Conservation (phyloP, 441 rosid species). For the Manihot esculenta region DNA sequence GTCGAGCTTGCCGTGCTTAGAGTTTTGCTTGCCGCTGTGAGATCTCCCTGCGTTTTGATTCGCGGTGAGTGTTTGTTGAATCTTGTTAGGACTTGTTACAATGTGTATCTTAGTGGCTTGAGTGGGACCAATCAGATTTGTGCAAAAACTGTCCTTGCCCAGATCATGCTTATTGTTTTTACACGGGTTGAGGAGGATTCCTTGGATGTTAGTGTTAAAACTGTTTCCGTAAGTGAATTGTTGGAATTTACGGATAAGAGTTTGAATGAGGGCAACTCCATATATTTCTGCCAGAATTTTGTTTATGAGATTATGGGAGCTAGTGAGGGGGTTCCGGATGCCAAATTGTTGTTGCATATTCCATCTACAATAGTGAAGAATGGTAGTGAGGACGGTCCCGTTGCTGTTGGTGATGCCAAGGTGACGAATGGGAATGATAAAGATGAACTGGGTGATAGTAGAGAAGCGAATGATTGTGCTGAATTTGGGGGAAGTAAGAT, state of each 20-base stretch:
- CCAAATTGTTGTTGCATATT: conserved; percentile 26
- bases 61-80: conserved; percentile 80
- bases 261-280: conserved; percentile 86
- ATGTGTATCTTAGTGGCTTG: conserved; percentile 79
- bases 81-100: conserved; percentile 83
- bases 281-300: conserved; percentile 71
- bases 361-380: conserved; percentile 30
- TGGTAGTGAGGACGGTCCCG: conserved; percentile 22
- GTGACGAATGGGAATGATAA: conserved; percentile 3
- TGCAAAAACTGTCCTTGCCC: conserved; percentile 89
- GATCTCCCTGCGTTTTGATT: conserved; percentile 66
- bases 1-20: conserved; percentile 73
- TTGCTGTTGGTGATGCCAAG: background rate
- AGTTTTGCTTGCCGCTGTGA: conserved; percentile 71
- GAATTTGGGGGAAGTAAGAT: conserved; percentile 52
- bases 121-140: conserved; percentile 93
- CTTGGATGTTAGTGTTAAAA: conserved; percentile 45
- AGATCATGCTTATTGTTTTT: conserved; percentile 74
- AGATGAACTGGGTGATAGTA: conserved; percentile 14
- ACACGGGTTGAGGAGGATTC: conserved; percentile 73
- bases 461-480: conserved; percentile 8
- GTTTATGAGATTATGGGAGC: conserved; percentile 66
- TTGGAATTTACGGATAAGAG: conserved; percentile 80
- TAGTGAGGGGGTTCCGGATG: conserved; percentile 55
- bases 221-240: conserved; percentile 63